These are phyloP conservation scores for Protomyces macrosporus DNA, from an alignment of 1,139 yeast genomes.

Conservation along the genomic window DNA sequence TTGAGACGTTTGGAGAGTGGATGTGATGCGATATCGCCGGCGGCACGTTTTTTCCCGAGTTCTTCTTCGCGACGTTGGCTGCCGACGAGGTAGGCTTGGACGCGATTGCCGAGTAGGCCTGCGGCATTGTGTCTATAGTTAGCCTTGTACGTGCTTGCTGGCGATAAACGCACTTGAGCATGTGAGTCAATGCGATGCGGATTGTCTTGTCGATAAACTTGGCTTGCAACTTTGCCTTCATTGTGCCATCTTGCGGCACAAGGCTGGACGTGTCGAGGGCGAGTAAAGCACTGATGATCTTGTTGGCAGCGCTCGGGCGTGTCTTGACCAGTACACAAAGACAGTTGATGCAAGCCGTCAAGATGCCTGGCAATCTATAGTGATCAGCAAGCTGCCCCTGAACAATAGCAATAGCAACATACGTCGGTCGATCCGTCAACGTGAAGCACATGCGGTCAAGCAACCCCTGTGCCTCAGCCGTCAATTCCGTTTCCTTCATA, in stretches of 20 bases:
- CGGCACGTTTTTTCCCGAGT: not conserved
- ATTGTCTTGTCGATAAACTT: slow-evolving; percentile 41
- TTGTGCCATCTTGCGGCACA: slow-evolving; percentile 32
- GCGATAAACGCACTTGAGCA: slow-evolving; percentile 31
- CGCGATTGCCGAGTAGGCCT: slow-evolving; percentile 17
- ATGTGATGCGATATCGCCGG: slow-evolving; percentile 8
- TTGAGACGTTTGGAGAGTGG: not conserved
- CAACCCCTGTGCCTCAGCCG: slow-evolving; percentile 65
- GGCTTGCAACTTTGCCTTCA: slow-evolving; percentile 36
- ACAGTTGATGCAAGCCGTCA: slow-evolving; percentile 42
- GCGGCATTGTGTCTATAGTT: slow-evolving; percentile 14
- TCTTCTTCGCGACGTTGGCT: slow-evolving; percentile 9
- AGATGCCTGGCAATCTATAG: slow-evolving; percentile 31
- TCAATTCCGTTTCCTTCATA: slow-evolving; percentile 52
- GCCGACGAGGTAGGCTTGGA: slow-evolving; percentile 14
- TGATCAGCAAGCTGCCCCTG: too few species aligned
- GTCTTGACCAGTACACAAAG: slow-evolving; percentile 38
- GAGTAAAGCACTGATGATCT: slow-evolving; percentile 39
- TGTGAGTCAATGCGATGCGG: slow-evolving; percentile 38
- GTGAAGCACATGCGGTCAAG: slow-evolving; percentile 59
- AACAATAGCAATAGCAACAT: not conserved
- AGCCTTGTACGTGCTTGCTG: not conserved
- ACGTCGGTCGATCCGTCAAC: slow-evolving; percentile 48
- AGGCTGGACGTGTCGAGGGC: slow-evolving; percentile 37
- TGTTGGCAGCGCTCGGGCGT: slow-evolving; percentile 38